Evolutionary conservation across 768 basidiomycete genomes (phyloP), one percentile per base, ranked within the genome.

Genomic region (Neoboletus brunneissimus): DNA sequence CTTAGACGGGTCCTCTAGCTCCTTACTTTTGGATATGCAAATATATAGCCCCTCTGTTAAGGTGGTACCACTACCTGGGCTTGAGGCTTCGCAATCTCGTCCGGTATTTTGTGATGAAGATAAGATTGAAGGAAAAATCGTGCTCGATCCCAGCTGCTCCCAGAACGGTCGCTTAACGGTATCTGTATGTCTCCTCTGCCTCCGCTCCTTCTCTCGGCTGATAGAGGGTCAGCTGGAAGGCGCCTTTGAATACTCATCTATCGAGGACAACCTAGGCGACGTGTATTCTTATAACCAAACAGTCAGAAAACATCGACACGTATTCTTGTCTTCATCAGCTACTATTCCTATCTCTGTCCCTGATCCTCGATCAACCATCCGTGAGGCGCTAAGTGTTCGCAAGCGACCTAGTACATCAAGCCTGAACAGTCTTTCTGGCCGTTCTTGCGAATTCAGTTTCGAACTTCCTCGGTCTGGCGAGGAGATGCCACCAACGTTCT

Each of bases 61-160:
- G 64, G 67, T 78, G n/a, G 70, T 76, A 10, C 69, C 68, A 16
- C 63, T 65, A 20, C 46, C 58, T 45, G 70, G 66, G 22, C 62
- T 69, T 22, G 65, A 63, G 27, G 56, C 27, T 38, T 59, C 64
- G 16, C 67, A 65, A 12, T 60, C 72, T 35, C 51, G 64, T 23
- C 78, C 87, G 2, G 83, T 88, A 5, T 89, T 86, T 60, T 78
- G 80, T 34, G 79, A 83, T 50, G 77, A 80, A 45, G 85, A 87
- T 64, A 79, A 75, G 58, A 75, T 89, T 16, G 75, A 77, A 58
- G 88, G 88, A 34, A 81, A 77, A 52, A 78, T 89, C 15, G 75
- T 77, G 18, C 76, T 89, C 1, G 82, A 85, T 61, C 74, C 80
- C 13, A 78, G 64, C 56, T 82, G 75, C 65, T 72, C 75, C 48